phyloP scores from a whole-genome alignment of 352 stramenopile genomes.

The Achlya hypogyna region DNA sequence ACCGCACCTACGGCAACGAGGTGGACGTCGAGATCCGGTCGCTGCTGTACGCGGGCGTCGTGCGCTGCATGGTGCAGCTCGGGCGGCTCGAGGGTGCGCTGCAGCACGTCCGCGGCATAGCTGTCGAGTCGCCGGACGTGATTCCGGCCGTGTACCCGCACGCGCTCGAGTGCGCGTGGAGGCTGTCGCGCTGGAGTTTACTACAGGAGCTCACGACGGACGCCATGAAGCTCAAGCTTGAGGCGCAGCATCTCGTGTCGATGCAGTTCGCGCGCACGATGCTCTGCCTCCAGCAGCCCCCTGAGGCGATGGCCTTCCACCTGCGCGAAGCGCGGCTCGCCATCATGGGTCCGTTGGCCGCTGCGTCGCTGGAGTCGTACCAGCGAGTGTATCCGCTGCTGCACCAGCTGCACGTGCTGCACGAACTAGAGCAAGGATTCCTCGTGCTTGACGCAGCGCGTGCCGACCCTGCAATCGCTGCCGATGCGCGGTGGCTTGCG shows the following conservation, averaged over 20 bases:
- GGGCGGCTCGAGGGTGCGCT: constrained; percentile 73
- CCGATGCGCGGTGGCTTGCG: constrained; percentile 34
- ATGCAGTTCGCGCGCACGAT: constrained; percentile 12
- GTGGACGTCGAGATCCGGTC: constrained; percentile 11
- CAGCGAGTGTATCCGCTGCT: constrained; percentile 64
- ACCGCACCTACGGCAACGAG: constrained; percentile 37
- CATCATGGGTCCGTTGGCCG: constrained; percentile 59
- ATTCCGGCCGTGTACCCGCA: constrained; percentile 73
- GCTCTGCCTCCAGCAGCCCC: constrained; percentile 9
- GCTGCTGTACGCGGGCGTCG: constrained; percentile 64
- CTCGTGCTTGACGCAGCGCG: constrained; percentile 37
- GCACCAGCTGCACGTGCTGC: constrained; percentile 66
- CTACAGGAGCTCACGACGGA: constrained; percentile 55
- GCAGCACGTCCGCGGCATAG: constrained; percentile 81
- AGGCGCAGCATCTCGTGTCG: constrained; percentile 2
- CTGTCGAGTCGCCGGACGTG: constrained; percentile 64
- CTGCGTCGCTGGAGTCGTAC: constrained; percentile 67
- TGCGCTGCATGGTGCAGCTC: constrained; percentile 76
- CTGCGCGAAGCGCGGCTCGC: constrained; percentile 49
- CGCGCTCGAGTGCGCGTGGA: constrained; percentile 77
- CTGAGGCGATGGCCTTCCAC: constrained; percentile 21
- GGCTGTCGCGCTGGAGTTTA: constrained; percentile 76
- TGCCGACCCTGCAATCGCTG: constrained; percentile 8
- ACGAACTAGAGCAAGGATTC: constrained; percentile 65
- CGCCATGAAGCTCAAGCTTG: constrained; percentile 17